A percentile compares a stretch with the other conserved stretches of the same genome.
These are phyloP conservation scores for Lactarius psammicola DNA, from an alignment of 768 basidiomycete genomes.

Conservation along the genomic window DNA sequence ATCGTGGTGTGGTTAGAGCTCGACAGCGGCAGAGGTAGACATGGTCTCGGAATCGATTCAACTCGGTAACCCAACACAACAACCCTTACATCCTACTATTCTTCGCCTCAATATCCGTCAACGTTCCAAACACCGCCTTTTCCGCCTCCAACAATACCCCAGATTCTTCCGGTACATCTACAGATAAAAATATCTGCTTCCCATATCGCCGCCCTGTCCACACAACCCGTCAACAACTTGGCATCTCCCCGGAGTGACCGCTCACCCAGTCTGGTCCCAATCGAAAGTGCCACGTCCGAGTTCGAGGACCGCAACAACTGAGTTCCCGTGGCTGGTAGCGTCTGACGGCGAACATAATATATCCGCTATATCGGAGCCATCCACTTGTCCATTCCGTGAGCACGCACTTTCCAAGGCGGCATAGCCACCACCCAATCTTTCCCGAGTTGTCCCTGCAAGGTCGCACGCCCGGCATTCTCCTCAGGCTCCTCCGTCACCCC, in stretches of 20 bases:
- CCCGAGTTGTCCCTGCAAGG: constrained; percentile 55
- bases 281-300: constrained; percentile 63
- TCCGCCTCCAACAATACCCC: constrained; percentile 56
- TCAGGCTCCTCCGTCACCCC: constrained; percentile 53
- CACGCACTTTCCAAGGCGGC: constrained; percentile 49
- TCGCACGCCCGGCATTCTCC: constrained; percentile 38
- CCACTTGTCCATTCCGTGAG: constrained; percentile 4
- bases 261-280: constrained; percentile 79
- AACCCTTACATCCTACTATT: constrained; percentile 7
- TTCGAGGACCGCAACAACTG: constrained; percentile 60
- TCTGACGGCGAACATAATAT: constrained; percentile 11
- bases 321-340: constrained; percentile 43
- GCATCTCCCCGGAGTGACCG: constrained; percentile 29
- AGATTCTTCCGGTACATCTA: constrained; percentile 58
- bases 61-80: not conserved
- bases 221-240: constrained; percentile 28
- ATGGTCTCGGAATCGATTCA: constrained; percentile 10
- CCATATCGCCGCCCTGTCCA: constrained; percentile 58
- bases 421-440: constrained; percentile 84
- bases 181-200: constrained; percentile 70
- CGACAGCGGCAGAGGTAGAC: not conserved
- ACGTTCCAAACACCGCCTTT: constrained; percentile 51
- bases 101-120: constrained; percentile 40
- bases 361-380: constrained; percentile 4
- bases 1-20: constrained; percentile 1